Base-by-base conservation (phyloP, 139 green algal species). In the Chlorokybus atmophyticus region DNA sequence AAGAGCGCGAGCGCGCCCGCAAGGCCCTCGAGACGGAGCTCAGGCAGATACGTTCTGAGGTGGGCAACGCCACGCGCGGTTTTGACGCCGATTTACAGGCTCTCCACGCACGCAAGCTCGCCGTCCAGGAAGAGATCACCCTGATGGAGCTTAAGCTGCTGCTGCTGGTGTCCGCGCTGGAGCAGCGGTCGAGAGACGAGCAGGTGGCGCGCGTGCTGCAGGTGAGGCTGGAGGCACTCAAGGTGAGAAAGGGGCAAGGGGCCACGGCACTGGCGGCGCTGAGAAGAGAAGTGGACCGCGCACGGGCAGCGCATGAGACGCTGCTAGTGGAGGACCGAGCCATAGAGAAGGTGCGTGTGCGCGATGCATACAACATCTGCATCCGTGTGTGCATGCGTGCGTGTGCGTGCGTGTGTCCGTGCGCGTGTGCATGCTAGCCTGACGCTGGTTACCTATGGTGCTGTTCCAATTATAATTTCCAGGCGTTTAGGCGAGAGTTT, bases 11-110 rank as follows among this genome's bases (percentile, higher is more conserved):
- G 29, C 47, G 49, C 7, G 32, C 8, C 8, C 52, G 52, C 27
- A 52, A 51, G 29, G 29, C 4, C n/a, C 52, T 60, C 19, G 52
- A 60, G 52, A 53, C 29, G 3, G 52, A 60, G 52, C 35, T 60
- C 6, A 17, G 52, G 7, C 8, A 6, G 29, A 7, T 60, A 5
- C 28, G 35, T 6, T 23, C 52, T 4, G 52, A 60, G 52, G 21
- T 60, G 29, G 28, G 5, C 19, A 28, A 5, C 17, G 14, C 49
- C 19, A 17, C 14, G 14, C 3, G 23, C 8, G 19, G 6, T 6
- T 60, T 60, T 24, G 52, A 60, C 29, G 10, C 10, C 10, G 17
- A 54, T 4, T 24, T 60, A 32, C 3, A 19, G 10, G 29, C 10
- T 6, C 28, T 60, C 7, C 10, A 27, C 29, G 7, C 19, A 7